Base-by-base conservation (phyloP, 1,284 basidiomycete genomes). In the Moniliophthora roreri region DNA sequence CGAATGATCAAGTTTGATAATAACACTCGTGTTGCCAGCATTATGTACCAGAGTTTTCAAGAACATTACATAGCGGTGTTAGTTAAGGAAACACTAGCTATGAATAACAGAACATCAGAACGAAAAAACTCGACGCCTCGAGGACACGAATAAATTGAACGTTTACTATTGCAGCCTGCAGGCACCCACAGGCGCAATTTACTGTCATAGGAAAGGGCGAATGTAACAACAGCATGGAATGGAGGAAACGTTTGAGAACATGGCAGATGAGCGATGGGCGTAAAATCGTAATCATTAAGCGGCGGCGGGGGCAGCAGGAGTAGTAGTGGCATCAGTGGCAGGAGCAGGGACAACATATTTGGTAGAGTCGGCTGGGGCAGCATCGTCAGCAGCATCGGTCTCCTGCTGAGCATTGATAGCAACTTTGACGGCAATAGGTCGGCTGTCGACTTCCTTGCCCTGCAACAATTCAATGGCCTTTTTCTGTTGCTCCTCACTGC, bases 361-460 rank as follows among this genome's bases (percentile, higher is more conserved):
- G 28, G 11, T 32, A 11, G 28, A 32, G 11, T 32, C 28, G 28
- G 28, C 28, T 32, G 28, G 62, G 35, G 64, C 64, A 42, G 67
- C 67, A 51, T 65, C 61, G 48, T 61, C 71, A 54, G 71, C 75
- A 51, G 67, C 69, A 48, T 70, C 73, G 48, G 72, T 75, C 44
- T 78, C 78, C 53, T 74, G 76, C 56, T 71, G 70, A 55, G 77
- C 70, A 64, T 91, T 89, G 69, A 93, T 89, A 54, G 93, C 93
- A 62, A 95, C 77, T 78, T 94, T 95, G 76, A 95, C 91, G 53
- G 88, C 90, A 66, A 95, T 86, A 60, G 80, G 69, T 62, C 93
- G 79, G 53, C 90, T 91, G 46, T 82, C 85, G 55, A 95, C 74
- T 56, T 93, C 85, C 71, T 91, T 91, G 69, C 89, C 91, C 63